Conservation (phyloP, 768 basidiomycete species). For the Pleurotus tuoliensis region DNA sequence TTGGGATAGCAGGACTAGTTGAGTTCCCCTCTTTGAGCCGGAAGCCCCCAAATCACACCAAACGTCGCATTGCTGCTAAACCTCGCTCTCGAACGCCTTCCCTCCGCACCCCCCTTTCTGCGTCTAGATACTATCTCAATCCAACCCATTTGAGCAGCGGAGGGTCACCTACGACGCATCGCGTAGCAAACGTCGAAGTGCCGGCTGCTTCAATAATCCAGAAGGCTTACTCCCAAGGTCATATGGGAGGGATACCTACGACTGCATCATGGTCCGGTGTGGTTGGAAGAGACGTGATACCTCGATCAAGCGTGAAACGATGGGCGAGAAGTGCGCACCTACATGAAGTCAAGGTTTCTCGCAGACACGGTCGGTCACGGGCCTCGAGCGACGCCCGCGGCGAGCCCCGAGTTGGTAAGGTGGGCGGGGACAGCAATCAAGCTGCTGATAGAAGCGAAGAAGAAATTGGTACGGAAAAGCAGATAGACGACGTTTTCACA, state of each 20-base stretch:
- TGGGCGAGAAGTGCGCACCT: constrained; percentile 14
- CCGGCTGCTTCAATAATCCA: background rate
- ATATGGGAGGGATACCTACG: background rate
- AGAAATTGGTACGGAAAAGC: background rate
- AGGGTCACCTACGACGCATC: too few relatives aligned
- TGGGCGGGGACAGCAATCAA: background rate
- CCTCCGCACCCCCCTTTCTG: constrained; percentile 14
- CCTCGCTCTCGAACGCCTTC: constrained; percentile 28
- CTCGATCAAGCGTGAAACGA: constrained; percentile 9
- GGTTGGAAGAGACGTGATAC: background rate
- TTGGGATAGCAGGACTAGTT: constrained; percentile 11
- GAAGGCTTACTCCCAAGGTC: constrained; percentile 3
- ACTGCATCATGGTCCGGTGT: constrained; percentile 5
- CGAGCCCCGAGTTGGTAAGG: background rate
- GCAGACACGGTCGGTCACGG: background rate
- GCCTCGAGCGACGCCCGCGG: background rate
- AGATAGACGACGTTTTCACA: constrained; percentile 5
- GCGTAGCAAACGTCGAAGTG: too few relatives aligned
- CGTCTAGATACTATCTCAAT: background rate
- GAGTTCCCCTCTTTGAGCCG: constrained; percentile 12
- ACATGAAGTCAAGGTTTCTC: constrained; percentile 8
- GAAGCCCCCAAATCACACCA: constrained; percentile 2
- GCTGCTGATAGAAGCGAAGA: background rate
- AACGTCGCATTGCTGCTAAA: constrained; percentile 4
- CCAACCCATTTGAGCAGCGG: too few relatives aligned